phyloP scores from a whole-genome alignment of 805 yeast species.

The Nakazawaea wyomingensis region DNA sequence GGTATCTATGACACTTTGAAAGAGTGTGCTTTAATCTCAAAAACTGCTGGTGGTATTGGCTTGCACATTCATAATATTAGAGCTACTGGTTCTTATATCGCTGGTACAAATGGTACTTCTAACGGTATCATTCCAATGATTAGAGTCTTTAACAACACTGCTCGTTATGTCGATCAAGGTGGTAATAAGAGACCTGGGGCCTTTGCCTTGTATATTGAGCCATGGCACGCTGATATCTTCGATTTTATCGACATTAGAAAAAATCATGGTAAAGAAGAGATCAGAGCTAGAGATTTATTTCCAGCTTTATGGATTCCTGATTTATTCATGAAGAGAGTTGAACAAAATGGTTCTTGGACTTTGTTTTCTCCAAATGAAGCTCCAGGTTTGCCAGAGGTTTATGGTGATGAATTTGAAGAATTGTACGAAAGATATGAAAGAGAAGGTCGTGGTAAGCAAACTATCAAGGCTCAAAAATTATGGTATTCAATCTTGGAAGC shows the following conservation, averaged over 20 bases:
- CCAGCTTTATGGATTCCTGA: conserved; percentile 95
- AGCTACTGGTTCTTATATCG: conserved; percentile 79
- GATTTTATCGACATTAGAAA: conserved; percentile 83
- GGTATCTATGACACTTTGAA: conserved; percentile 90
- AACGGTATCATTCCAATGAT: conserved; percentile 96
- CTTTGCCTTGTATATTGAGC: conserved; percentile 87
- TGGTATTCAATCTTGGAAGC: conserved; percentile 89
- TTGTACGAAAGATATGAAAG: conserved; percentile 70
- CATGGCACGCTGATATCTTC: conserved; percentile 94
- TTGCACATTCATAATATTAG: conserved; percentile 84
- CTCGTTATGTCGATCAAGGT: conserved; percentile 97
- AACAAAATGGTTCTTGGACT: conserved; percentile 76
- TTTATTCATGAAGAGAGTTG: conserved; percentile 87
- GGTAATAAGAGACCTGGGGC: conserved; percentile 99
- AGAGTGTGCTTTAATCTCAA: conserved; percentile 84
- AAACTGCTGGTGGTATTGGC: conserved; percentile 96
- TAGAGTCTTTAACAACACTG: conserved; percentile 91
- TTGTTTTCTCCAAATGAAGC: conserved; percentile 86
- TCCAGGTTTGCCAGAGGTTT: conserved; percentile 76
- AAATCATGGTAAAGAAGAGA: conserved; percentile 93
- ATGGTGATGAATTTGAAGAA: conserved; percentile 77
- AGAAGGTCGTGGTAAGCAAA: conserved; percentile 58
- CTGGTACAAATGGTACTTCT: conserved; percentile 90
- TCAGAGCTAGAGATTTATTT: conserved; percentile 88
- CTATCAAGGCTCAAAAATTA: conserved; percentile 79